Percentiles rank a stretch among this genome's conserved stretches.
These are phyloP conservation scores for Sugiyamaella grinbergsii DNA, from an alignment of 1,139 yeast genomes.

Conservation along the genomic window DNA sequence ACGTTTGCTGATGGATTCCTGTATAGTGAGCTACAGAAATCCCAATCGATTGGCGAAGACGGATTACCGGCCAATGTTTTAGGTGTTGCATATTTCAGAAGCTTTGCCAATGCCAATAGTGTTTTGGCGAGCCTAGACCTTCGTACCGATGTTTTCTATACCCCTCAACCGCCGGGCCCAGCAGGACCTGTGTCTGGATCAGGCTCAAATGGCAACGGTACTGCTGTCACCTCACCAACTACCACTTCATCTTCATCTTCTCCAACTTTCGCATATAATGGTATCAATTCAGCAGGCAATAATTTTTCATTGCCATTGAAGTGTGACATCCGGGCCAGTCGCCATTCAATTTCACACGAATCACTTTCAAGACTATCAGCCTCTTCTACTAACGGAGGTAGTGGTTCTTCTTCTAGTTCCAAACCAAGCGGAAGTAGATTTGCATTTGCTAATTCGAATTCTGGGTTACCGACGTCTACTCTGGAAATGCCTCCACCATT, in stretches of 20 bases:
- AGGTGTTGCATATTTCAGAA: conserved; percentile 63
- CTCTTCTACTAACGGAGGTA: not conserved
- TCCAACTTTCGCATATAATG: conserved; percentile 27
- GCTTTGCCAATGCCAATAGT: conserved; percentile 64
- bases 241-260: conserved; percentile 25
- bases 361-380: conserved; percentile 21
- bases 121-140: conserved; percentile 67
- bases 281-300: conserved; percentile 11
- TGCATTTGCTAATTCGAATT: conserved; percentile 19
- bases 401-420: not conserved
- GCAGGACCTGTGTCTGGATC: conserved; percentile 9
- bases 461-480: conserved; percentile 15
- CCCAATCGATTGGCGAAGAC: conserved; percentile 39
- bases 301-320: conserved; percentile 27
- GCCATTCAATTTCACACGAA: conserved; percentile 28
- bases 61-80: conserved; percentile 45
- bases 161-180: conserved; percentile 7
- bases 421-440: conserved; percentile 16
- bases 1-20: conserved; percentile 77
- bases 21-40: conserved; percentile 56
- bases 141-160: conserved; percentile 27
- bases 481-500: conserved; percentile 29
- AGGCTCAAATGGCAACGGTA: conserved; percentile 8
- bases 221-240: conserved; percentile 17
- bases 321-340: conserved; percentile 32